Percentiles rank a stretch among this genome's conserved stretches.
Conservation (phyloP, 2,329 filamentous ascomycete genomes). For the Metarhizium humberi region DNA sequence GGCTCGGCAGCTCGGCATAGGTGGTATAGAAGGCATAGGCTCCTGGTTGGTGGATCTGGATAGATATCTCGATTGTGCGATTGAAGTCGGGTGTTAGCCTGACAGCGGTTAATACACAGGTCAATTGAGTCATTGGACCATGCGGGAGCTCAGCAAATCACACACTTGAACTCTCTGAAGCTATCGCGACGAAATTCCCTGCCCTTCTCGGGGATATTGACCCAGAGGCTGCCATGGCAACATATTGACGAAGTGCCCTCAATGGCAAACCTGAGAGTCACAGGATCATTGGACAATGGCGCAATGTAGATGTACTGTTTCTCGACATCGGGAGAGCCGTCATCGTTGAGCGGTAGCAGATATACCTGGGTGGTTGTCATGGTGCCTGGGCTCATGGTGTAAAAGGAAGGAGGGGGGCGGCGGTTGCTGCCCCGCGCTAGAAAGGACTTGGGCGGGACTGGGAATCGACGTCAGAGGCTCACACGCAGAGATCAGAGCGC, state of each 20-base stretch:
- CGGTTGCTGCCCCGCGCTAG: slow-evolving; percentile 9
- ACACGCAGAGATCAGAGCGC: too few relatives aligned
- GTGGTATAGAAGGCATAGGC: slow-evolving; percentile 93
- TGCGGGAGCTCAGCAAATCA: slow-evolving; percentile 6
- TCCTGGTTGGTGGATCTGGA: slow-evolving; percentile 74
- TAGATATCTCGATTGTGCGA: slow-evolving; percentile 77
- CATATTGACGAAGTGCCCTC: slow-evolving; percentile 95
- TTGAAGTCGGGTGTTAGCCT: slow-evolving; percentile 92
- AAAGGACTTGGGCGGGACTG: neutral
- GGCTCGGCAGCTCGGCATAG: slow-evolving; percentile 76
- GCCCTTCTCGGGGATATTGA: slow-evolving; percentile 80
- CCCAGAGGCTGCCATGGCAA: slow-evolving; percentile 87
- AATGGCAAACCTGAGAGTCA: slow-evolving; percentile 79
- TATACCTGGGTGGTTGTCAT: slow-evolving; percentile 68
- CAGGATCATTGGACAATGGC: slow-evolving; percentile 60
- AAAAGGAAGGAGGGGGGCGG: slow-evolving; percentile 17
- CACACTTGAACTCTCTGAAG: slow-evolving; percentile 86
- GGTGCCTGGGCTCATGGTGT: slow-evolving; percentile 48
- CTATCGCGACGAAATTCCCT: slow-evolving; percentile 65
- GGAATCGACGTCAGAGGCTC: slow-evolving; percentile 24
- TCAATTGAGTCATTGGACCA: slow-evolving; percentile 1
- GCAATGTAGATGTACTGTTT: slow-evolving; percentile 90
- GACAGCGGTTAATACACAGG: neutral
- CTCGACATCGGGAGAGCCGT: slow-evolving; percentile 81
- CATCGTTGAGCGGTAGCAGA: slow-evolving; percentile 81